phyloP scores from a whole-genome alignment of 352 stramenopile species.

The Phytophthora palmivora region DNA sequence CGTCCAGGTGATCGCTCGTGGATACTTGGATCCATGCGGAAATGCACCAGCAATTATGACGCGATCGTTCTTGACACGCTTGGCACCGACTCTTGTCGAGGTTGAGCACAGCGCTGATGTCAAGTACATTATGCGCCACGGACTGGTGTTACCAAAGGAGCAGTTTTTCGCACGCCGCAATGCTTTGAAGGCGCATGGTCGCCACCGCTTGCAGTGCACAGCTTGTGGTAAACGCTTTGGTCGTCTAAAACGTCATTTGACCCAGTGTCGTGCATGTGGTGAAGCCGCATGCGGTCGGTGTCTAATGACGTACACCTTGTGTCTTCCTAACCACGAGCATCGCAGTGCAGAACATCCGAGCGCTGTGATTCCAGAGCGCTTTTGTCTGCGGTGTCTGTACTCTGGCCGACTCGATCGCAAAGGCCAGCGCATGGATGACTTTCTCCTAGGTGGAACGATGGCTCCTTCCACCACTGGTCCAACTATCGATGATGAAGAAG shows the following conservation, averaged over 20 bases:
- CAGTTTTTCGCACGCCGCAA: conserved; percentile 43
- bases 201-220: conserved; percentile 44
- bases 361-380: conserved; percentile 69
- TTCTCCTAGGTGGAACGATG: conserved; percentile 25
- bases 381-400: conserved; percentile 71
- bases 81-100: conserved; percentile 53
- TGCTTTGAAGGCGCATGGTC: conserved; percentile 38
- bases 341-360: conserved; percentile 65
- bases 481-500: conserved; percentile 39
- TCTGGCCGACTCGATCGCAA: conserved; percentile 60
- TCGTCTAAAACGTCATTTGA: conserved; percentile 48
- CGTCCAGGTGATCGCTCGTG: conserved; percentile 51
- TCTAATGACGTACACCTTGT: conserved; percentile 66
- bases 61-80: conserved; percentile 49
- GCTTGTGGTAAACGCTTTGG: conserved; percentile 51
- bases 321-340: conserved; percentile 59
- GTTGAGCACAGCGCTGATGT: conserved; percentile 57
- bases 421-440: conserved; percentile 53
- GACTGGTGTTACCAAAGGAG: conserved; percentile 45
- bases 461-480: conserved; percentile 20
- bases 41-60: conserved; percentile 42
- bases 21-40: conserved; percentile 49
- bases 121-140: conserved; percentile 60
- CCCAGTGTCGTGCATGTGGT: conserved; percentile 59
- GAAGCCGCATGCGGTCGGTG: conserved; percentile 60